These are phyloP conservation scores for Paramecium sexaurelia DNA, from an alignment of 73 alveolate species.

Conservation along the genomic window DNA sequence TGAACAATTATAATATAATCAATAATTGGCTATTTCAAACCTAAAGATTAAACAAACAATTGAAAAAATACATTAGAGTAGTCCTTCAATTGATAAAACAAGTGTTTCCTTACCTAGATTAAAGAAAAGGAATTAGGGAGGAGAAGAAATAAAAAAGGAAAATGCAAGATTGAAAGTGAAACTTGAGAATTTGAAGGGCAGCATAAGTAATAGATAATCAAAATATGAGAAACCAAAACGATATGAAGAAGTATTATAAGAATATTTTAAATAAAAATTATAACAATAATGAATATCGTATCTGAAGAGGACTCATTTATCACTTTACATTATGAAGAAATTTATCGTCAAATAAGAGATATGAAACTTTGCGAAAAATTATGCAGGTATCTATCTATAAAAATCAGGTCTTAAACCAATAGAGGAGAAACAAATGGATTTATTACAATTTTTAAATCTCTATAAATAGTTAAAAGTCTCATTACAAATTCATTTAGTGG, in stretches of 20 bases:
- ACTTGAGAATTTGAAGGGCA: background rate
- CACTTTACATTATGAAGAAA: background rate
- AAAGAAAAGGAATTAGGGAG: background rate
- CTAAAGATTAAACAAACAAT: background rate
- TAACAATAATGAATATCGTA: conserved; percentile 10
- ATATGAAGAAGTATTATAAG: conserved; percentile 41
- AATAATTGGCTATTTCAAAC: background rate
- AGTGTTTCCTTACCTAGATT: background rate
- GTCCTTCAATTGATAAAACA: background rate
- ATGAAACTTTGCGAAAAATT: background rate
- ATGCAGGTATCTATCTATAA: background rate
- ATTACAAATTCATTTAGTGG: background rate
- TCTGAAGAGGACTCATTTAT: background rate
- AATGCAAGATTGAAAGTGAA: background rate
- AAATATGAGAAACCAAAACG: background rate
- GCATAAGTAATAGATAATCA: background rate
- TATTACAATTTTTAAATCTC: background rate
- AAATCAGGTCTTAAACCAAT: background rate
- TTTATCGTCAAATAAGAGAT: background rate
- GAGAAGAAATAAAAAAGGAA: background rate
- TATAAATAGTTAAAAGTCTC: background rate
- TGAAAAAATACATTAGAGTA: background rate
- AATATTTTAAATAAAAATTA: conserved; percentile 38
- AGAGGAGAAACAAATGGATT: background rate
- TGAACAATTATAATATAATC: background rate